Evolutionary conservation across 148 eudicot species (phyloP).

Genomic region (Heliamphora exappendiculata): DNA sequence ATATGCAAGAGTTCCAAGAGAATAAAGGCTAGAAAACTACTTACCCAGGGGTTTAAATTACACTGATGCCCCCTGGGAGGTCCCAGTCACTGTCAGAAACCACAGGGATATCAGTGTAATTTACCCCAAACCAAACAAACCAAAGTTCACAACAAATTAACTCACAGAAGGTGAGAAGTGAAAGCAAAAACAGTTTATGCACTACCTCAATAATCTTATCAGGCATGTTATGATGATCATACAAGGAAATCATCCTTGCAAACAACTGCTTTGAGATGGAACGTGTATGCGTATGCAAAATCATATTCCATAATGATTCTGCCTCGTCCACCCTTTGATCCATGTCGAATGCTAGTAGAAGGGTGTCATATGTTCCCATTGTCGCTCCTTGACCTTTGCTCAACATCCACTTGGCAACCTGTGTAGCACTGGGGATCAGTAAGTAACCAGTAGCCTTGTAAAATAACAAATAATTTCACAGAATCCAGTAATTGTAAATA

Average conservation of each 20-base stretch:
- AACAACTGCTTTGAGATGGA: conserved; percentile 72
- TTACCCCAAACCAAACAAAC: neutral
- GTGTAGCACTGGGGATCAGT: conserved; percentile 11
- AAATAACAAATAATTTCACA: neutral
- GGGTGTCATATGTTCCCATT: conserved; percentile 76
- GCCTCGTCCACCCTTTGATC: conserved; percentile 76
- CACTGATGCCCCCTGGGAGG: neutral
- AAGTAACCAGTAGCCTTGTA: neutral
- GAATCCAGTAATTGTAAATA: neutral
- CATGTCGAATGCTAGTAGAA: conserved; percentile 72
- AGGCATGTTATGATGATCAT: conserved; percentile 65
- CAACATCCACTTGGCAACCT: conserved; percentile 97
- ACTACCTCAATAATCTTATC: conserved; percentile 77
- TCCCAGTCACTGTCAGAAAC: neutral
- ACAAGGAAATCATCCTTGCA: conserved; percentile 77
- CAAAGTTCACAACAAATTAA: neutral
- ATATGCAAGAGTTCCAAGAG: neutral
- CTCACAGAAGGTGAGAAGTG: neutral
- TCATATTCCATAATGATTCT: conserved; percentile 84
- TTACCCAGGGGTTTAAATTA: neutral
- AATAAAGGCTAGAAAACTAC: neutral
- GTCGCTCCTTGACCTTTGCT: conserved; percentile 98
- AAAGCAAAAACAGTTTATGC: neutral
- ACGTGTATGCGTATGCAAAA: conserved; percentile 70
- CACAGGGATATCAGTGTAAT: neutral